These are phyloP conservation scores for Talaromyces sp. DNA, from an alignment of 2,329 filamentous ascomycete species.

Conservation along the genomic window DNA sequence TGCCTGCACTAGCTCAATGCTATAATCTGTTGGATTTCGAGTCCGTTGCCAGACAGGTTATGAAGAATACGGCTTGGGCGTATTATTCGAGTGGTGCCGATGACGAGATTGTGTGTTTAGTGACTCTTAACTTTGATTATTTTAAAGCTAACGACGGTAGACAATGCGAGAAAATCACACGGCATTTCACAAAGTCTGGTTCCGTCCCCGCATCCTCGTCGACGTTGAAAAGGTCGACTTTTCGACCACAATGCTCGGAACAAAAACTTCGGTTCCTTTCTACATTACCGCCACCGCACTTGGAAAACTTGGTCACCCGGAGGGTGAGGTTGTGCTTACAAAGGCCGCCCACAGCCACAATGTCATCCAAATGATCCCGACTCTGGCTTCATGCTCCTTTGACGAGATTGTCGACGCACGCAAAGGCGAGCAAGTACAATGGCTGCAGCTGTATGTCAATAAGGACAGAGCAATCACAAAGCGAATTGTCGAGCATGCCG, in stretches of 20 bases:
- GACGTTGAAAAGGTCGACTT: slow-evolving; percentile 86
- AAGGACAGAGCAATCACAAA: slow-evolving; percentile 88
- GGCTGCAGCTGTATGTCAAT: slow-evolving; percentile 97
- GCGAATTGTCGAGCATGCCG: slow-evolving; percentile 86
- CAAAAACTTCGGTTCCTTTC: slow-evolving; percentile 79
- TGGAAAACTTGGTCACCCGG: slow-evolving; percentile 88
- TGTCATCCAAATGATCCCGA: slow-evolving; percentile 98
- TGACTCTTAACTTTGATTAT: too few relatives aligned
- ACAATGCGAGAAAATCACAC: slow-evolving; percentile 93
- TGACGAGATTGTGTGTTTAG: slow-evolving; percentile 67
- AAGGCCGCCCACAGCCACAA: slow-evolving; percentile 79
- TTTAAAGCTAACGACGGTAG: slow-evolving; percentile 43
- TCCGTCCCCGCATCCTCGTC: slow-evolving; percentile 82
- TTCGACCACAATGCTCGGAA: slow-evolving; percentile 89
- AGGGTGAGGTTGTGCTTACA: slow-evolving; percentile 90
- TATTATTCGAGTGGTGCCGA: slow-evolving; percentile 95
- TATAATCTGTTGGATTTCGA: slow-evolving; percentile 97
- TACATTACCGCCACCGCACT: slow-evolving; percentile 96
- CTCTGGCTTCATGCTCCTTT: slow-evolving; percentile 92
- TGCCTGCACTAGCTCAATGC: slow-evolving; percentile 80
- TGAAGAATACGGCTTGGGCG: slow-evolving; percentile 96
- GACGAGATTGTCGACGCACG: slow-evolving; percentile 92
- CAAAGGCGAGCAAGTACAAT: slow-evolving; percentile 78
- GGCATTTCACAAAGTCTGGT: slow-evolving; percentile 97
- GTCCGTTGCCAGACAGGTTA: slow-evolving; percentile 79